phyloP scores from a whole-genome alignment of 1,284 basidiomycete genomes.

The Cutaneotrichosporon arboriforme region DNA sequence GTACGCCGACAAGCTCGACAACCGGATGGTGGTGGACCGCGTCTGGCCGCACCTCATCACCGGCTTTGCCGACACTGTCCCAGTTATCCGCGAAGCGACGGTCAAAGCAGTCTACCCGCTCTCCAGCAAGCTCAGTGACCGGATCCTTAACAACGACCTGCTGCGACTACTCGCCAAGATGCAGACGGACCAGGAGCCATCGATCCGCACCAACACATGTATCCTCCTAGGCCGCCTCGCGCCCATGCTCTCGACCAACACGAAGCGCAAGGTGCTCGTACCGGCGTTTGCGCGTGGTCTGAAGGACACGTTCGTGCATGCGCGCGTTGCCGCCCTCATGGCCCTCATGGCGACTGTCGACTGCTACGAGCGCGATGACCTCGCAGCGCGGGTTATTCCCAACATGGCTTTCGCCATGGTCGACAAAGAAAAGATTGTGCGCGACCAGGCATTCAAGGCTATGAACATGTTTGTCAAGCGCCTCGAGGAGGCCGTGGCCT shows the following conservation, averaged over 20 bases:
- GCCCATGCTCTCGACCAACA: conserved; percentile 75
- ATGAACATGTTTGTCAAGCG: conserved; percentile 77
- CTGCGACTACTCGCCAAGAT: conserved; percentile 86
- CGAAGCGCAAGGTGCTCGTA: conserved; percentile 89
- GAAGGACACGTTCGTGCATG: conserved; percentile 88
- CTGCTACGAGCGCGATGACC: conserved; percentile 78
- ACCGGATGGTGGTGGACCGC: conserved; percentile 74
- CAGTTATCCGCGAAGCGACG: conserved; percentile 89
- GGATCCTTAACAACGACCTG: conserved; percentile 94
- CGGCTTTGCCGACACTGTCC: conserved; percentile 89
- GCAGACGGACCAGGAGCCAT: conserved; percentile 86
- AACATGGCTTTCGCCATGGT: conserved; percentile 71
- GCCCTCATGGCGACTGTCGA: conserved; percentile 93
- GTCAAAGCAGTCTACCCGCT: conserved; percentile 80
- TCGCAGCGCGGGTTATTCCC: conserved; percentile 84
- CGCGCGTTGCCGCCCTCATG: conserved; percentile 90
- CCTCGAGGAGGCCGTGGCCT: conserved; percentile 68
- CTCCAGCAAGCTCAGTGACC: conserved; percentile 82
- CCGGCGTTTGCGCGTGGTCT: conserved; percentile 88
- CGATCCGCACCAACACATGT: conserved; percentile 95
- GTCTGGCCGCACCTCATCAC: conserved; percentile 94
- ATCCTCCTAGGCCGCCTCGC: conserved; percentile 90
- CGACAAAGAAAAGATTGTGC: conserved; percentile 87
- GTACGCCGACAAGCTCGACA: conserved; percentile 81
- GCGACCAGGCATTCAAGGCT: conserved; percentile 91